Percentiles rank a stretch among this genome's conserved stretches.
Evolutionary conservation across 306 rosid species (phyloP).

Genomic region (Delonix regia): DNA sequence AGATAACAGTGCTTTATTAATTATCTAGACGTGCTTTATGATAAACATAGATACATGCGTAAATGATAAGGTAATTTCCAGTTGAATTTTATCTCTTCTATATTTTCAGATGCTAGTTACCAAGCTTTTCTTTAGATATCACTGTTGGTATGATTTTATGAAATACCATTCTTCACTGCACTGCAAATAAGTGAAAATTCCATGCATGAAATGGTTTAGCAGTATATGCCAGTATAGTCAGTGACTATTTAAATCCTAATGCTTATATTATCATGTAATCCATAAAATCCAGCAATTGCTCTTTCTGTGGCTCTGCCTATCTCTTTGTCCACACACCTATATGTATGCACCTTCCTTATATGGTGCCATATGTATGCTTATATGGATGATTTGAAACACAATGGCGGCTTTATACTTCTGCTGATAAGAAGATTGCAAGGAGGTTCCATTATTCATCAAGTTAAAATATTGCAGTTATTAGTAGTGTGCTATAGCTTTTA

Average conservation of each 20-base stretch:
- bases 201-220: conserved; percentile 9
- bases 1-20: conserved; percentile 27
- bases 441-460: not conserved
- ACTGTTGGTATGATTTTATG: conserved; percentile 10
- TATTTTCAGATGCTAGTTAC: not conserved
- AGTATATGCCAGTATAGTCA: conserved; percentile 6
- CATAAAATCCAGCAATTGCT: not conserved
- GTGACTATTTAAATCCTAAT: conserved; percentile 8
- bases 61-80: conserved; percentile 12
- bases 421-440: not conserved
- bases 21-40: conserved; percentile 19
- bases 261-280: not conserved
- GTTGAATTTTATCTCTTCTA: not conserved
- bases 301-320: not conserved
- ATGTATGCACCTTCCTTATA: too few species aligned
- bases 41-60: conserved; percentile 18
- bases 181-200: conserved; percentile 23
- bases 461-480: too few species aligned
- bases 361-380: too few species aligned
- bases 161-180: conserved; percentile 25
- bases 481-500: too few species aligned
- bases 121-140: conserved; percentile 26
- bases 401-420: not conserved
- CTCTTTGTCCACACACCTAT: too few species aligned
- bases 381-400: too few species aligned